Conservation (phyloP, 495 filamentous ascomycete species). For the Xylaria sp. region DNA sequence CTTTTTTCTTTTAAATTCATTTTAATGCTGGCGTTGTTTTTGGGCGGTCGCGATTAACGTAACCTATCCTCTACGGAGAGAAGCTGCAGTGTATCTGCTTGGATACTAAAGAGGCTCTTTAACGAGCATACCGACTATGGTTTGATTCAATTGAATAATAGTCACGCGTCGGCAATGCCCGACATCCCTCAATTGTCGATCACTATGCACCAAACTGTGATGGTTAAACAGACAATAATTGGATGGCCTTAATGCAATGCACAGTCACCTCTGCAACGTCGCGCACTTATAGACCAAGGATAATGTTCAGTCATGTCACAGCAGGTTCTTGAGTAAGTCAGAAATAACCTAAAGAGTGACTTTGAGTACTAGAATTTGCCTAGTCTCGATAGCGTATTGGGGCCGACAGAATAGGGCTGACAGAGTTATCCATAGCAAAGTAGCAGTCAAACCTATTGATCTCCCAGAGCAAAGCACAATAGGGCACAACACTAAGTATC, state of each 20-base stretch:
- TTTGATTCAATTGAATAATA: conserved; percentile 15
- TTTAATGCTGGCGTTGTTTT: conserved; percentile 23
- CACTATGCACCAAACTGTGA: conserved; percentile 1
- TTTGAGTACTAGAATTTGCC: not conserved
- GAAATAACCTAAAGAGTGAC: too few species aligned
- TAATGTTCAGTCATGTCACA: not conserved
- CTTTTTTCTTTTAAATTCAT: not conserved
- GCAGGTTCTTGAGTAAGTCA: not conserved
- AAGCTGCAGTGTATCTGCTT: conserved; percentile 2
- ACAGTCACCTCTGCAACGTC: not conserved
- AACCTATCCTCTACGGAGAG: not conserved
- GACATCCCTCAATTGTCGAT: not conserved
- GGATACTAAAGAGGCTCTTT: not conserved
- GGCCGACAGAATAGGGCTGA: not conserved
- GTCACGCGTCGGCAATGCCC: conserved; percentile 14
- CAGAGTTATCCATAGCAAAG: not conserved
- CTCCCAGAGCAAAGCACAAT: not conserved
- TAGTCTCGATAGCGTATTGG: not conserved
- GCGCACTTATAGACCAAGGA: not conserved
- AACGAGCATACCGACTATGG: not conserved
- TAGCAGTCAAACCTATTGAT: not conserved
- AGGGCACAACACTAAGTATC: not conserved
- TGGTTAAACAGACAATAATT: not conserved
- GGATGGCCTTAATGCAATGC: not conserved
- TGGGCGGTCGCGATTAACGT: not conserved